A percentile compares a stretch with the other conserved stretches of the same genome.
phyloP scores from a whole-genome alignment of 148 eudicot genomes.

The Arctostaphylos glauca region DNA sequence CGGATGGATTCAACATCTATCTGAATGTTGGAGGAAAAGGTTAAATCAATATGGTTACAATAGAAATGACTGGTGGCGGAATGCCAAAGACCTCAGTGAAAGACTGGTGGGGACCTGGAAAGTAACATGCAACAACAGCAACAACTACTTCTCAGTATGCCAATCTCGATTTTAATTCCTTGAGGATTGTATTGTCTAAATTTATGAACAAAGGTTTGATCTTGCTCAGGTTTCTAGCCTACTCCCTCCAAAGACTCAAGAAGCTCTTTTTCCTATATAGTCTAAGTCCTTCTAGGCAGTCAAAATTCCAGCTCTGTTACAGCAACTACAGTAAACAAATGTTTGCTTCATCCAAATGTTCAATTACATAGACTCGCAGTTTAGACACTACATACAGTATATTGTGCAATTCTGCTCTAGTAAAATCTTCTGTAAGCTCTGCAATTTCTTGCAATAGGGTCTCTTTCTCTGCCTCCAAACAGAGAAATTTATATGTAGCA shows the following conservation, averaged over 20 bases:
- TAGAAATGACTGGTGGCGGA: not conserved
- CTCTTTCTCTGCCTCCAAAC: slow-evolving; percentile 84
- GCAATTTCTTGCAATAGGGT: slow-evolving; percentile 67
- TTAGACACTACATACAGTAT: slow-evolving; percentile 45
- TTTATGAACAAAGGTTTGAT: not conserved
- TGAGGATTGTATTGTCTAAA: slow-evolving; percentile 42
- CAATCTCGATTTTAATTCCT: slow-evolving; percentile 74
- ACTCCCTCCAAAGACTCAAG: slow-evolving; percentile 85
- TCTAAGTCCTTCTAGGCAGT: slow-evolving; percentile 91
- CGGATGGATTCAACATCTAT: slow-evolving; percentile 66
- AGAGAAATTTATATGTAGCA: slow-evolving; percentile 82
- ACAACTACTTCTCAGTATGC: slow-evolving; percentile 96
- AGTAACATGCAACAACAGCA: slow-evolving; percentile 78
- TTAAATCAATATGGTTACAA: not conserved
- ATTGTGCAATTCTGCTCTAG: slow-evolving; percentile 93
- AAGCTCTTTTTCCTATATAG: slow-evolving; percentile 72
- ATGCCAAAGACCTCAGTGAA: slow-evolving; percentile 43
- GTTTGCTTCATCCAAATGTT: slow-evolving; percentile 13
- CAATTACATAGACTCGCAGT: slow-evolving; percentile 7
- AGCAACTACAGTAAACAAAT: slow-evolving; percentile 19
- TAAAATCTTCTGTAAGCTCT: slow-evolving; percentile 76
- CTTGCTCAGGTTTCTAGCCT: slow-evolving; percentile 14
- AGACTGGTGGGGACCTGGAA: slow-evolving; percentile 76
- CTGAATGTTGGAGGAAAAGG: slow-evolving; percentile 25
- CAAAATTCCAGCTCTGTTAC: slow-evolving; percentile 93